phyloP scores from a whole-genome alignment of 805 yeast species.

The Nakazawaea wyomingensis region DNA sequence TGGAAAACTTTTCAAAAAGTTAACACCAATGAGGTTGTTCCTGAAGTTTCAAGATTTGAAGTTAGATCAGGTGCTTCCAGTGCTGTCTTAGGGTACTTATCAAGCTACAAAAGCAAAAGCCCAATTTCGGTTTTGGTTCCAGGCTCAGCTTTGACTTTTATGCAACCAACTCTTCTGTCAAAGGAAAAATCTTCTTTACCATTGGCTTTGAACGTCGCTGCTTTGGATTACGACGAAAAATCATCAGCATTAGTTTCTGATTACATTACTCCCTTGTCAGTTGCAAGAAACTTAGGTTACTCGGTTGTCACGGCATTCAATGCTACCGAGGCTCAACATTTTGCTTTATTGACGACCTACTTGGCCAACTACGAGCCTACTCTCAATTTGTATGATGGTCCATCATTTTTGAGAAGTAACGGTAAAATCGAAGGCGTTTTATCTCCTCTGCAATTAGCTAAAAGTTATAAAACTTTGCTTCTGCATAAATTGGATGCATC shows the following conservation, averaged over 20 bases:
- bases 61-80: conserved; percentile 82
- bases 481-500: conserved; percentile 22
- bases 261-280: conserved; percentile 53
- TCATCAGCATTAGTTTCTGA: conserved; percentile 54
- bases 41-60: conserved; percentile 57
- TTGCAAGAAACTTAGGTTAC: conserved; percentile 57
- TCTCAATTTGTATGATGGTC: conserved; percentile 77
- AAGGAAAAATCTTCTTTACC: conserved; percentile 38
- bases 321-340: conserved; percentile 59
- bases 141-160: conserved; percentile 60
- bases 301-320: conserved; percentile 68
- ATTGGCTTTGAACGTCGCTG: conserved; percentile 68
- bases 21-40: conserved; percentile 54
- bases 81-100: conserved; percentile 67
- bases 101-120: conserved; percentile 7
- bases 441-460: conserved; percentile 36
- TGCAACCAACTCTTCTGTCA: conserved; percentile 54
- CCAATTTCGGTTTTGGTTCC: conserved; percentile 51
- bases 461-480: conserved; percentile 33
- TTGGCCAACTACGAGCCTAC: conserved; percentile 55
- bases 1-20: conserved; percentile 53
- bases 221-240: conserved; percentile 61
- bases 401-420: conserved; percentile 50
- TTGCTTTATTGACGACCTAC: conserved; percentile 60
- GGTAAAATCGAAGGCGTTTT: conserved; percentile 40